Evolutionary conservation across 345 rosid species (phyloP).

Genomic region (Melaleuca alternifolia): DNA sequence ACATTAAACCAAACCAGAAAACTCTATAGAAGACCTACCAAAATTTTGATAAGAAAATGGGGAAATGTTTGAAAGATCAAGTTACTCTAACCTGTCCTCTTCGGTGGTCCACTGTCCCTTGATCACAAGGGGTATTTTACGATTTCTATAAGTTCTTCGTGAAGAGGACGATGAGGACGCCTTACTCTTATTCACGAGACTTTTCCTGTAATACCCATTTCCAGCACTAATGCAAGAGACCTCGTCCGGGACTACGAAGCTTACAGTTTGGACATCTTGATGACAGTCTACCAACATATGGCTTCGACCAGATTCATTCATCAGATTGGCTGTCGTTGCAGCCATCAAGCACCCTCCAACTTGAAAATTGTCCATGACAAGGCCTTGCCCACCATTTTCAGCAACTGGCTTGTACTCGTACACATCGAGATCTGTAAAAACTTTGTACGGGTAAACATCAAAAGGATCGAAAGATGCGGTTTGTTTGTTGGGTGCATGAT

Average conservation of each 20-base stretch:
- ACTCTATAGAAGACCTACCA: not conserved
- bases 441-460: constrained; percentile 30
- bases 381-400: constrained; percentile 20
- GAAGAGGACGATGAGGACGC: constrained; percentile 2
- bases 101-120: constrained; percentile 93
- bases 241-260: constrained; percentile 44
- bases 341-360: constrained; percentile 11
- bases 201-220: constrained; percentile 11
- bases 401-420: constrained; percentile 52
- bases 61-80: not conserved
- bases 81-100: constrained; percentile 55
- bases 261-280: constrained; percentile 23
- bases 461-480: constrained; percentile 17
- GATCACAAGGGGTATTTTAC: constrained; percentile 46
- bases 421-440: constrained; percentile 24
- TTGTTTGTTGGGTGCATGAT: constrained; percentile 1
- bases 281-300: constrained; percentile 22
- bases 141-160: constrained; percentile 30
- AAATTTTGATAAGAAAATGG: not conserved
- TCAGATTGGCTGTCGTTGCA: not conserved
- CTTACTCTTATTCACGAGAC: constrained; percentile 18
- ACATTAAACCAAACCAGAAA: not conserved
- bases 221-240: constrained; percentile 39
- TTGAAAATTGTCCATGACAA: constrained; percentile 42
- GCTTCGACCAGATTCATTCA: not conserved